Base-by-base conservation (phyloP, 495 filamentous ascomycete species). In the Pyronema domesticum region DNA sequence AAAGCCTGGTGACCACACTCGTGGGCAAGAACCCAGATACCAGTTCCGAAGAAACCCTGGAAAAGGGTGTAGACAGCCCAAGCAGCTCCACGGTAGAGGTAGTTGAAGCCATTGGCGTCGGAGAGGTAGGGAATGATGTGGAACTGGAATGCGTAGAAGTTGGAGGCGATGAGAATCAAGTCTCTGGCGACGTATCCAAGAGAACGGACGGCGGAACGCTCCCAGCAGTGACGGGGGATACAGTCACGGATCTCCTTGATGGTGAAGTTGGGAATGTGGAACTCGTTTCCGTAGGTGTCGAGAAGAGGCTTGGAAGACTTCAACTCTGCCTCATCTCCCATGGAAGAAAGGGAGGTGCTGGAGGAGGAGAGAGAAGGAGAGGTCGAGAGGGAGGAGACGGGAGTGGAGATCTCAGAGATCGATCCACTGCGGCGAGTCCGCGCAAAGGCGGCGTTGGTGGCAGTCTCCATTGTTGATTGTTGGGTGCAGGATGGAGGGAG, bases 1-100 rank as follows among this genome's bases (percentile, higher is more conserved):
- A 93, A 89, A 48, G 85, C 80, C 70, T 83, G 79, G 69, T 94
- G 86, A 56, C 86, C 86, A 65, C 85, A 89, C 70, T 93, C 86
- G 68, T 89, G 86, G 18, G 85, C 84, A 47, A 93, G 70, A 46
- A 89, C 81, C 86, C 86, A 93, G 18, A 86, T 62, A 46, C 85
- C 85, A 30, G 85, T 89, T 48, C 75, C 81, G 65, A 83, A 81
- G 35, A 86, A 74, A 46, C 86, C 84, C 65, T 89, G 83, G 30
- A 82, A 54, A 65, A 87, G 71, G 39, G 80, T 77, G 65, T 93
- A 89, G 18, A 71, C 57, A 11, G 70, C 74, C 81, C 82, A 91
- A 14, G 80, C 68, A 48, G 62, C 63, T 55, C 70, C 64, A 55
- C 81, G 73, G 54, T 77, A 67, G 18, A 47, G 50, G 18, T 57